Percentiles rank a stretch among this genome's conserved stretches.
Conservation (phyloP, 768 basidiomycete genomes). For the Boletus patriciae region DNA sequence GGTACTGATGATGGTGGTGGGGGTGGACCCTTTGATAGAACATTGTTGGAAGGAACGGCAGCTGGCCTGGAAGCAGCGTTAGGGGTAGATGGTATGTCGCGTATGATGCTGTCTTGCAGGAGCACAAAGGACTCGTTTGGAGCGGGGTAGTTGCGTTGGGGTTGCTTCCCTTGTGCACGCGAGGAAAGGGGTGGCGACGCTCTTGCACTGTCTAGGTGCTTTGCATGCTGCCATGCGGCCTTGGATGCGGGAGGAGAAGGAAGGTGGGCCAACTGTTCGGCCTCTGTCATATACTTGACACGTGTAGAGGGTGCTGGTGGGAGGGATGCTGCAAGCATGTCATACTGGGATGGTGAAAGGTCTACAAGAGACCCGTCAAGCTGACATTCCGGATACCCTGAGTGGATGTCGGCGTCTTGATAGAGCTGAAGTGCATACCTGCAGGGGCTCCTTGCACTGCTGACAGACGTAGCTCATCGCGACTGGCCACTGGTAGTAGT, state of each 20-base stretch:
- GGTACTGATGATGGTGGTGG: constrained; percentile 28
- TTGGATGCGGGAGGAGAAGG: constrained; percentile 54
- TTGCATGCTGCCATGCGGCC: constrained; percentile 62
- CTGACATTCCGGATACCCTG: constrained; percentile 34
- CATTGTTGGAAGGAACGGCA: constrained; percentile 37
- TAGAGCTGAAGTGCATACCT: constrained; percentile 45
- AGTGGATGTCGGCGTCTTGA: constrained; percentile 6
- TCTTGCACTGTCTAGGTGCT: constrained; percentile 37
- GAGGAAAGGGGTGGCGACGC: constrained; percentile 45
- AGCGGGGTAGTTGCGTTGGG: constrained; percentile 50
- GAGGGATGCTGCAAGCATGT: constrained; percentile 73
- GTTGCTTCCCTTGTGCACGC: constrained; percentile 60
- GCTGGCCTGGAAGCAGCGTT: constrained; percentile 45
- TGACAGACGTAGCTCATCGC: constrained; percentile 65
- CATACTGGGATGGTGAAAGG: constrained; percentile 82
- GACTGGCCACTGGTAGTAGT: too few species aligned
- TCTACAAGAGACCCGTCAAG: constrained; percentile 91
- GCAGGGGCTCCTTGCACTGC: constrained; percentile 89
- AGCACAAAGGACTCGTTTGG: constrained; percentile 92
- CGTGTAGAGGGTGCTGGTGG: constrained; percentile 53
- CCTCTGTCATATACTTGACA: constrained; percentile 39
- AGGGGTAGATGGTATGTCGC: constrained; percentile 60
- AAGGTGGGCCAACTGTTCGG: constrained; percentile 47
- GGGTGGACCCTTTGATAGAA: constrained; percentile 24
- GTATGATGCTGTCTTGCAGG: constrained; percentile 79